Evolutionary conservation across 257 asterid genomes (phyloP).

Genomic region (Plantago ovata): DNA sequence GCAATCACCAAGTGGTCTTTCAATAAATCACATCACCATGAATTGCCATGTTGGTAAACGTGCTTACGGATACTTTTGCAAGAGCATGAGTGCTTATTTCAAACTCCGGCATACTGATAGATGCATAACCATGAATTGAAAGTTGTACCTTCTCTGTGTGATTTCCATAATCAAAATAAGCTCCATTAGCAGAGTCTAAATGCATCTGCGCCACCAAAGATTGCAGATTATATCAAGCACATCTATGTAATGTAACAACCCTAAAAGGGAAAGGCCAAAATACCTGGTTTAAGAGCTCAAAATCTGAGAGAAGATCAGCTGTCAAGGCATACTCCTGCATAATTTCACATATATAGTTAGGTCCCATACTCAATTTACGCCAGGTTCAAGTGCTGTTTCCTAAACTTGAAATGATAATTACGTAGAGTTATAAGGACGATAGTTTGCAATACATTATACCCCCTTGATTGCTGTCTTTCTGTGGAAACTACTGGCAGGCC

Average conservation of each 20-base stretch:
- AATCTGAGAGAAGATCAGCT: conserved; percentile 78
- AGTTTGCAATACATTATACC: too few relatives aligned
- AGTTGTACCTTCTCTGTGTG: conserved; percentile 81
- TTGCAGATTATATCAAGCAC: conserved; percentile 15
- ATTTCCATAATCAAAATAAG: conserved; percentile 92
- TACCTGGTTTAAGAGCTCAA: conserved; percentile 85
- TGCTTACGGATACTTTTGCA: conserved; percentile 11
- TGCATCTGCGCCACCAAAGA: conserved; percentile 59
- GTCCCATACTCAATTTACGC: too few relatives aligned
- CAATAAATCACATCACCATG: too few relatives aligned
- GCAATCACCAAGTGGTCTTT: too few relatives aligned
- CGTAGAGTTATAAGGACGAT: too few relatives aligned
- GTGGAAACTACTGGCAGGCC: too few relatives aligned
- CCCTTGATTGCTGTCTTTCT: too few relatives aligned
- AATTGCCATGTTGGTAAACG: not conserved
- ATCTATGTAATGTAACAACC: conserved; percentile 2
- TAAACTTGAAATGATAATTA: too few relatives aligned
- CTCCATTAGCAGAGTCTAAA: conserved; percentile 62
- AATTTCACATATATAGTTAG: conserved; percentile 19
- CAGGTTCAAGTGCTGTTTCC: too few relatives aligned
- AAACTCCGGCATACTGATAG: conserved; percentile 1
- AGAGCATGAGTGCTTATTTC: conserved; percentile 3
- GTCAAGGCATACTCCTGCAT: conserved; percentile 70
- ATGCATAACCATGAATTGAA: conserved; percentile 5
- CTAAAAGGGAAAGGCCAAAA: conserved; percentile 11